Base-by-base conservation (phyloP, 2,329 filamentous ascomycete species). In the Coniella lustricola region DNA sequence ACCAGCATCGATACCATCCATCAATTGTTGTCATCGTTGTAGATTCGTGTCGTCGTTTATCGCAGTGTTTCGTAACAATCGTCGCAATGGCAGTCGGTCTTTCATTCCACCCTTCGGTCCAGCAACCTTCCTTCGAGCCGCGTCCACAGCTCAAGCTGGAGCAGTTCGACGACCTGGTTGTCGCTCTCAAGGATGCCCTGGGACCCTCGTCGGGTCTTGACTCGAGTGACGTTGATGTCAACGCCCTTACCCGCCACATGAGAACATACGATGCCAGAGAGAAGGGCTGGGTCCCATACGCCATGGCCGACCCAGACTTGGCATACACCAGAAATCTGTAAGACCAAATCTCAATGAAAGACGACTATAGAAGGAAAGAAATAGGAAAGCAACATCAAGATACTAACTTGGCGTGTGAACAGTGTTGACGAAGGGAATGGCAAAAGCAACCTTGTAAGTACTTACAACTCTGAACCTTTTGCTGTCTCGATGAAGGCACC, bases 351-450 rank as follows among this genome's bases (percentile, higher is more conserved):
- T 21, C 38, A 16, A 31, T 22, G n/a, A n/a, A 8, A 3, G 10
- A 22, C 9, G 16, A 31, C 16, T 25, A 31, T 10, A 31, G 22
- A 17, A 14, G n/a, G 17, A 12, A 33, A n/a, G 22, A 12, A 31
- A 13, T 13, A 9, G 18, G 12, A 33, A 42, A 5, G 25, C 25
- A 29, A 29, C 25, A 5, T 25, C 25, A 42, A 42, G 40, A 3
- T 16, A 42, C 40, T 42, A 10, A 42, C 40, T 42, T 42, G 22
- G 16, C n/a, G 17, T 17, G 7, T 4, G 29, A 12, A 42, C 13
- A 42, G 40, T 33, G 89, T 96, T 38, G 88, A 95, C 60, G 85
- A 90, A 62, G 88, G 90, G 3, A 95, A 95, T 58, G 89, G 65
- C 22, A 75, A 76, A 55, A 72, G 70, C 59, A 77, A 76, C 57